Base-by-base conservation (phyloP, 257 asterid genomes). In the Scutellaria barbata region DNA sequence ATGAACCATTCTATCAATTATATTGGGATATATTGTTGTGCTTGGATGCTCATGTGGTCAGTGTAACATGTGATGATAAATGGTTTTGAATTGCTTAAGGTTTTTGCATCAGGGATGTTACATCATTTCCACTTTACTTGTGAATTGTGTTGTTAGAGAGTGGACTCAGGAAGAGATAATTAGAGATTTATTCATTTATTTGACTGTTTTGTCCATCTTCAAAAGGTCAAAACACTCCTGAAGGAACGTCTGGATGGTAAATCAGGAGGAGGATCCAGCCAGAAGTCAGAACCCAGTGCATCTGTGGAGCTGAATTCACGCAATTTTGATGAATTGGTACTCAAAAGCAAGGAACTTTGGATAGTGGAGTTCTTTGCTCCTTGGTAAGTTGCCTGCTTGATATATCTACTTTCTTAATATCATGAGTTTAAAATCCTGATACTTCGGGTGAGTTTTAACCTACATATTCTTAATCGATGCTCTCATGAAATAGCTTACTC, bases 361-460 rank as follows among this genome's bases (percentile, higher is more conserved):
- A 72, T 95, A 63, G 96, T 95, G 73, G 99, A 95, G 85, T 95
- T 92, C 85, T 95, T 86, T 78, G 98, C 99, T 71, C 97, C 99
- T 50, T 95, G 98, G 99, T 92, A 69, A 86, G 93, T 75, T 67
- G 66, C 68, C 60, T 50, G 33, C 72, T 47, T 58, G 57, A 59
- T 48, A 20, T 17, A 43, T 55, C 55, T 20, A 30, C 30, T 71
- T 17, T 22, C 37, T 72, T 61, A 2, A 52, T 41, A 45, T 51
- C 17, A 54, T 25, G 6, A 48, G n/a, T 62, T 52, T 37, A 10
- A 48, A 45, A 16, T 58, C 64, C 64, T 47, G 53, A 30, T 6
- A 59, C 35, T 30, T 30, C 3, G 35, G 35, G 30, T 25, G 40
- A 71, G 30, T 16, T 16, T 63, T 16, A n/a, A 17, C 48, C 54